Evolutionary conservation across 2,329 filamentous ascomycete genomes (phyloP), one percentile per base, ranked within the genome.

Genomic region (Diaporthe nobilis): DNA sequence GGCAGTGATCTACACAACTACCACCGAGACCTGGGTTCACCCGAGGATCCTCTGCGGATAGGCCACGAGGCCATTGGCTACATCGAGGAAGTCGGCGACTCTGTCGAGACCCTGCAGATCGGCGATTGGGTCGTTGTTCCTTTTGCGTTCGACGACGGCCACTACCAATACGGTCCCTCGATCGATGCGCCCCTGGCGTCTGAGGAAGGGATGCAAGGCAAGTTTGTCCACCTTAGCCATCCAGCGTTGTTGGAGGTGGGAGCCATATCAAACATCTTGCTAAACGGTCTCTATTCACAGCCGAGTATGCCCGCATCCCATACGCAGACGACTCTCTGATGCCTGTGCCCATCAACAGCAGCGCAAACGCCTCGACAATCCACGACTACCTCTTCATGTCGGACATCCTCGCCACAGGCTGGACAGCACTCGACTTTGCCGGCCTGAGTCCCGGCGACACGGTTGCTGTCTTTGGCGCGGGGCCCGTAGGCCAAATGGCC

Each of bases 401-500:
- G 31, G 17, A 4, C n/a, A 57, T 42, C 25, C 37, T 53, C 25
- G 22, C 51, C 7, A 42, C 55, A 80, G 89, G 89, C 20, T 91
- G 90, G 90, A 88, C 91, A 75, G 90, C 88, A 2, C 81, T 92
- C 28, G 85, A 87, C 3, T 85, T 91, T 3, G 88, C 89, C 4
- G 90, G 90, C 0, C 92, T 92, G 82, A 82, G 88, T 77, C 83
- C 90, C 1, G 91, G 91, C 2, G 91, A 93, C 78, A 87, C 85
- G n/a, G 87, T 93, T 2, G 91, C 91, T 1, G 87, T 93, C 3
- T 93, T 93, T 75, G 92, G 91, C 0, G 90, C 90, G 3, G 91
- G 91, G 0, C 91, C 92, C 0, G 91, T 93, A 1, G 92, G 92
- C 1, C 82, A 93, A 4, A 92, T 93, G 88, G 90, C 91, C 3